Base-by-base conservation (phyloP, 352 stramenopile species). In the Phytophthora constricta region DNA sequence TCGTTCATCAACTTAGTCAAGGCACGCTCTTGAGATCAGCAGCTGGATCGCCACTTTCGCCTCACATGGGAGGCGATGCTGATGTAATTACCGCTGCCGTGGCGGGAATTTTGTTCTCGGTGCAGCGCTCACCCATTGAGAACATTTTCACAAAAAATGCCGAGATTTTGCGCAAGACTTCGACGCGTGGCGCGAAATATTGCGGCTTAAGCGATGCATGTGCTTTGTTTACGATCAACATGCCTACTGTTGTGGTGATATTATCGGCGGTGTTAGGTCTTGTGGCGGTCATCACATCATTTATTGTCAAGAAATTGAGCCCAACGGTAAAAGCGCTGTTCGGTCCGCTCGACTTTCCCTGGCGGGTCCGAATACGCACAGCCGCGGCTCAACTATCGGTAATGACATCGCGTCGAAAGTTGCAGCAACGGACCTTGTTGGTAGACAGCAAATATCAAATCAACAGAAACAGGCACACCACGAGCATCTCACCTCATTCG, bases 21-120 rank as follows among this genome's bases (percentile, higher is more conserved):
- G n/a, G 52, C 58, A 19, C 53, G 65, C 1, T 65, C 59, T 2
- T 52, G 65, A 4, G 54, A 65, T 1, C 65, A 69, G 33, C 26
- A 65, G 13, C 43, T 73, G 8, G 55, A 69, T 20, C 51, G 59
- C 4, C 53, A 69, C 14, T 69, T 73, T 17, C 52, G 65, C 7
- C 33, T 73, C 1, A 57, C 41, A 8, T 73, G 65, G 65, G 65
- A 73, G 23, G 26, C 62, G 5, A 55, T 68, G 43, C 65, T 65
- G 22, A 25, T 64, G 25, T 59, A 20, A 63, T 50, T 13, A 64
- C 65, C 14, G 23, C 26, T 2, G 19, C 33, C 3, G 51, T 68
- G 10, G 58, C 27, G 1, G 14, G 16, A 0, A 43, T 43, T 28
- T 31, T 72, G 8, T 42, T 56, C 4, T 39, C 26, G 1, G 52